Evolutionary conservation across 1,284 basidiomycete species (phyloP), one percentile per base, ranked within the genome.

Genomic region (Malassezia slooffiae): DNA sequence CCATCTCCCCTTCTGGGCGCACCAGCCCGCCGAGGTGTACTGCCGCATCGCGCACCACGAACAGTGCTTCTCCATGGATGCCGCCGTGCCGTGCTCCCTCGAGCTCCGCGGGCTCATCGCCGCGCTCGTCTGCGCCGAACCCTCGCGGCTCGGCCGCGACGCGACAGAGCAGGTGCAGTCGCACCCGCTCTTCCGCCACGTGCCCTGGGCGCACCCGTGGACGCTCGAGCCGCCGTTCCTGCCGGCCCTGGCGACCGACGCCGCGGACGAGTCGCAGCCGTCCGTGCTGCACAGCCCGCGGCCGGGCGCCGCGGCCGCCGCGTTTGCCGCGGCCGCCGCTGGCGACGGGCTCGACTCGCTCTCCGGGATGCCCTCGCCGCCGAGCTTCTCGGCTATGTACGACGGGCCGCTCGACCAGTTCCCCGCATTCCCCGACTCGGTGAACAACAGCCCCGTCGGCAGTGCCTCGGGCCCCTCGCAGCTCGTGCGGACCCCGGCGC

Each of bases 1-100:
- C 10, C 43, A 48, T 5, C 39, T 62, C 26, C 66, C 66, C 27
- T 69, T 69, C 45, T 64, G 58, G 34, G 58, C 64, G 12, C 55
- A 54, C 39, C 51, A 44, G 38, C 55, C 62, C 39, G 54, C 57
- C 26, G 60, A 60, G 29, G 60, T 63, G 8, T 63, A 59, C 43
- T 52, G 59, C n/a, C 57, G 47, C 41, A 67, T 67, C 51, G 55
- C 56, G 28, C 44, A 60, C 33, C 64, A 67, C 40, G 40, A 40
- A 16, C 30, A 43, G 8, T 50, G 52, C 30, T 53, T 62, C 41
- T 30, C 17, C 3, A 46, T 60, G 28, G 52, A 60, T 34, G 0
- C 38, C 0, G 20, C 40, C 2, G 47, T 66, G 3, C 34, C 35
- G 3, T 53, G 53, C 43, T 58, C 53, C 10, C 9, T 10, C 3